phyloP scores from a whole-genome alignment of 202 grass and related monocot genomes.

The Musa balbisiana region DNA sequence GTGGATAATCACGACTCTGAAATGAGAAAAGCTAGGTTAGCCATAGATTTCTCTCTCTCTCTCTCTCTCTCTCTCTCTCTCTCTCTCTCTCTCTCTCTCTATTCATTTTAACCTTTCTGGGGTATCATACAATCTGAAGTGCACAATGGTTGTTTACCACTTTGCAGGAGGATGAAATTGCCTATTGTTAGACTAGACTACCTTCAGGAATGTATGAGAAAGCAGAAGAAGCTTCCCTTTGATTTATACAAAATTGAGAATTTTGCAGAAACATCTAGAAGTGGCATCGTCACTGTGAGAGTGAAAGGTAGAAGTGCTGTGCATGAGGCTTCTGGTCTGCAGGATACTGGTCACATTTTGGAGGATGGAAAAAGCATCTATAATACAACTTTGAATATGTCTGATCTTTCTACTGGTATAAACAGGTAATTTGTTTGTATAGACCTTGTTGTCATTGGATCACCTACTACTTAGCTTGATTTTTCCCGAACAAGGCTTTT shows the following conservation, averaged over 20 bases:
- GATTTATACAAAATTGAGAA: slow-evolving; percentile 67
- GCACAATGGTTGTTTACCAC: slow-evolving; percentile 13
- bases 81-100: slow-evolving; percentile 8
- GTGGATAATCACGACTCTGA: slow-evolving; percentile 52
- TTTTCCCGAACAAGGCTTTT: neutral
- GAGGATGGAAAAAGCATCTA: slow-evolving; percentile 89
- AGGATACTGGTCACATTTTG: slow-evolving; percentile 90
- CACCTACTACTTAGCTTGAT: neutral
- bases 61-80: too few species aligned
- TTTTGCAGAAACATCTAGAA: slow-evolving; percentile 50
- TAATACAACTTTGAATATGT: slow-evolving; percentile 93
- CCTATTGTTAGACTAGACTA: slow-evolving; percentile 77
- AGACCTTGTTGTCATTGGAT: neutral
- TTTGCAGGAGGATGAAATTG: slow-evolving; percentile 81
- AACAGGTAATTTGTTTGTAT: slow-evolving; percentile 53
- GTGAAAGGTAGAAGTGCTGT: slow-evolving; percentile 94
- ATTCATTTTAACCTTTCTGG: slow-evolving; percentile 4
- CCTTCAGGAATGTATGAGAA: slow-evolving; percentile 56
- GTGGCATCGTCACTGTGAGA: slow-evolving; percentile 75
- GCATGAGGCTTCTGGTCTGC: slow-evolving; percentile 89
- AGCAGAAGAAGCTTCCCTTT: slow-evolving; percentile 69
- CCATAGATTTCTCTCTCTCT: slow-evolving; percentile 8
- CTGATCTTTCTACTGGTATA: slow-evolving; percentile 80
- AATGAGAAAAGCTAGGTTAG: slow-evolving; percentile 83
- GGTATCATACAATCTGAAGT: neutral